A percentile compares a stretch with the other conserved stretches of the same genome.
Evolutionary conservation across 2,329 filamentous ascomycete genomes (phyloP).

Genomic region (Beauveria brongniartii): DNA sequence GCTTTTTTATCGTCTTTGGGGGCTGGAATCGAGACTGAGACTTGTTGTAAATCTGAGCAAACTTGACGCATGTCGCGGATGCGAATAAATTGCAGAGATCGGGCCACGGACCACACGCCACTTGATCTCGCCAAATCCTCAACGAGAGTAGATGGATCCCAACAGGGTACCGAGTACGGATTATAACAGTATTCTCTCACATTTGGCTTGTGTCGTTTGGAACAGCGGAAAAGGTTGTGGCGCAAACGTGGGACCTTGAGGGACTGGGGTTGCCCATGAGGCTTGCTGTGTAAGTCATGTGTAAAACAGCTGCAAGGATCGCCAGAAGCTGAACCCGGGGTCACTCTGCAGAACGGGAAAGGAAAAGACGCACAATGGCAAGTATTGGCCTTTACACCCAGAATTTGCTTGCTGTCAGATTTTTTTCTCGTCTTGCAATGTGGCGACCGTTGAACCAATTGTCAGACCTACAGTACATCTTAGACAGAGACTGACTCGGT

Average conservation of each 20-base stretch:
- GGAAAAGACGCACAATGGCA: background rate
- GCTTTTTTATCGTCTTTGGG: background rate
- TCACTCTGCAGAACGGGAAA: background rate
- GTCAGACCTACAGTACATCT: background rate
- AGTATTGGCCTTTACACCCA: background rate
- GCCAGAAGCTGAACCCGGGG: background rate
- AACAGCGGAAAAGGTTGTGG: background rate
- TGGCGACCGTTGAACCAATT: background rate
- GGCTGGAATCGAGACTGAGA: background rate
- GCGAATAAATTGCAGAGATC: background rate
- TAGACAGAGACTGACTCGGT: constrained; percentile 1
- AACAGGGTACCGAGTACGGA: background rate
- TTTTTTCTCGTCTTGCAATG: background rate
- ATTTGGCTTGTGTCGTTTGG: background rate
- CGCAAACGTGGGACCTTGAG: background rate
- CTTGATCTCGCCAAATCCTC: background rate
- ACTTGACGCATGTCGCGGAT: constrained; percentile 1
- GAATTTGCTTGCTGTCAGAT: background rate
- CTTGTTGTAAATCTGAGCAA: background rate
- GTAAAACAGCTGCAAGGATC: background rate
- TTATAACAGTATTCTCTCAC: no score
- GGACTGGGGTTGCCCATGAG: background rate
- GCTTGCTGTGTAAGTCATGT: constrained; percentile 9
- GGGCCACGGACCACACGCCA: background rate
- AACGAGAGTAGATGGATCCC: background rate